Evolutionary conservation across 495 filamentous ascomycete genomes (phyloP).

Genomic region (Penicillium maclennaniae): DNA sequence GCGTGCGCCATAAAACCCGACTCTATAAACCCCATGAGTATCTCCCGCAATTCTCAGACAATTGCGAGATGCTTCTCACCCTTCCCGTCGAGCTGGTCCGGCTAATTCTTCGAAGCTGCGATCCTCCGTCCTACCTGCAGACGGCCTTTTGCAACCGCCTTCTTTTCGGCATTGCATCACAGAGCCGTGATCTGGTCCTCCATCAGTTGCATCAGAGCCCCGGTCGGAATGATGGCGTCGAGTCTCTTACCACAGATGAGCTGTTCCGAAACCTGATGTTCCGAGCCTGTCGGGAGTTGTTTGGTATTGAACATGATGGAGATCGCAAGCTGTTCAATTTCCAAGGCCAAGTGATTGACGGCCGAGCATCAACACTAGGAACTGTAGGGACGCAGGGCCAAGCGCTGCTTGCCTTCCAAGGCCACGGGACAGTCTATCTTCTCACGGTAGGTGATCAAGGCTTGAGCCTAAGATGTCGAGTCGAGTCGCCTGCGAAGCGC

Average conservation of each 20-base stretch:
- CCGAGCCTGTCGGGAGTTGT: constrained; percentile 25
- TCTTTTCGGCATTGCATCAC: constrained; percentile 84
- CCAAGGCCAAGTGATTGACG: constrained; percentile 21
- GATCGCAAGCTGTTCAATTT: constrained; percentile 24
- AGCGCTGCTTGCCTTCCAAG: constrained; percentile 25
- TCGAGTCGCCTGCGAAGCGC: constrained; percentile 22
- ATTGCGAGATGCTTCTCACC: constrained; percentile 26
- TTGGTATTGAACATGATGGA: constrained; percentile 29
- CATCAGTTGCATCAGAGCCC: constrained; percentile 36
- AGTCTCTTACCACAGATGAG: constrained; percentile 14
- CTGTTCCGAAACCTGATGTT: constrained; percentile 28
- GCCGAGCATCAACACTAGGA: constrained; percentile 27
- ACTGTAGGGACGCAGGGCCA: constrained; percentile 2
- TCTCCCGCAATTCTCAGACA: background rate
- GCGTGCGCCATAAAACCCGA: background rate
- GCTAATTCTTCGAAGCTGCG: constrained; percentile 33
- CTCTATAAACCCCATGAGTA: constrained; percentile 1
- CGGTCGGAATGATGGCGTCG: constrained; percentile 15
- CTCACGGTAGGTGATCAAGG: constrained; percentile 17
- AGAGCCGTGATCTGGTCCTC: constrained; percentile 47
- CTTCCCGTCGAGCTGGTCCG: constrained; percentile 42
- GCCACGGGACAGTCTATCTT: constrained; percentile 27
- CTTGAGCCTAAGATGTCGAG: constrained; percentile 5
- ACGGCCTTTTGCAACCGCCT: constrained; percentile 28
- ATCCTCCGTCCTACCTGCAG: constrained; percentile 33